Evolutionary conservation across 2,329 filamentous ascomycete species (phyloP).

Genomic region (Fonsecaea multimorphosa): DNA sequence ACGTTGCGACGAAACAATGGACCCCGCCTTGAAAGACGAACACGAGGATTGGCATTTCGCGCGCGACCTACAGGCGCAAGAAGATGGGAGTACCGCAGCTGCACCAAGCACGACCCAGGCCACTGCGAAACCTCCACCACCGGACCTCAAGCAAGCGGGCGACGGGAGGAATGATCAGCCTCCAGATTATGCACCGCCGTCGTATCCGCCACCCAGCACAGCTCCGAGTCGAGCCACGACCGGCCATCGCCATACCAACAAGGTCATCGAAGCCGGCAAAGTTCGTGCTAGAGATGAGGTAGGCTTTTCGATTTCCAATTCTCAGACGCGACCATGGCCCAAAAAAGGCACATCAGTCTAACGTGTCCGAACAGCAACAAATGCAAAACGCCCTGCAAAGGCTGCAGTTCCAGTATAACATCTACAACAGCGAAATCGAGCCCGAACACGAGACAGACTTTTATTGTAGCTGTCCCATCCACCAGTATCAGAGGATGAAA

Average conservation of each 20-base stretch:
- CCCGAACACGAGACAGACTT: slow-evolving; percentile 54
- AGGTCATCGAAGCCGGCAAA: slow-evolving; percentile 48
- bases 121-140: not conserved
- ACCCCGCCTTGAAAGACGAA: slow-evolving; percentile 66
- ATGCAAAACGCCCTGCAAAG: slow-evolving; percentile 53
- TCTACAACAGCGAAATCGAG: slow-evolving; percentile 57
- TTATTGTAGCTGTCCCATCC: slow-evolving; percentile 51
- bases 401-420: slow-evolving; percentile 49
- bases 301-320: not conserved
- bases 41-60: slow-evolving; percentile 95
- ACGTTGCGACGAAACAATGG: slow-evolving; percentile 68
- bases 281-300: slow-evolving; percentile 51
- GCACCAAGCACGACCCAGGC: not conserved
- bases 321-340: not conserved
- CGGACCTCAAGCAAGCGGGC: not conserved
- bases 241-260: slow-evolving; percentile 45
- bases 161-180: slow-evolving; percentile 7
- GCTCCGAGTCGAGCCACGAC: not conserved
- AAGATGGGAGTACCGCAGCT: slow-evolving; percentile 51
- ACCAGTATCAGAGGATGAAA: slow-evolving; percentile 49
- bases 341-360: not conserved
- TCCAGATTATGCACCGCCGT: slow-evolving; percentile 28
- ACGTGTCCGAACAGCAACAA: slow-evolving; percentile 44
- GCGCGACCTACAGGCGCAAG: slow-evolving; percentile 75
- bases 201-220: slow-evolving; percentile 23